These are phyloP conservation scores for Arctium lappa DNA, from an alignment of 129 eudicot species.

Conservation along the genomic window DNA sequence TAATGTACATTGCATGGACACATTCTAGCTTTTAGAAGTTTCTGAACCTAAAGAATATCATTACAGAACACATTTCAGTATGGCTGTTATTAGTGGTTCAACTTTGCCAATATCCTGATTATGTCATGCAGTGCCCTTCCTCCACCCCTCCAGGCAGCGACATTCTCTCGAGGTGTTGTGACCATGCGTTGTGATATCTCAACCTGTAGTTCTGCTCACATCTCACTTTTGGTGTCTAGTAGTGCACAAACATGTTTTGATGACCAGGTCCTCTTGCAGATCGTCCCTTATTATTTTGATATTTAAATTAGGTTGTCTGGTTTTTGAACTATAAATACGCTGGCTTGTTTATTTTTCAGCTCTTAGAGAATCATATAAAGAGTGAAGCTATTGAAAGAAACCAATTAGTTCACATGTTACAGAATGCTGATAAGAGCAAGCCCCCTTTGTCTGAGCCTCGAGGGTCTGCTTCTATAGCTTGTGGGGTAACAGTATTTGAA, in stretches of 20 bases:
- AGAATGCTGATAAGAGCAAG: constrained; percentile 41
- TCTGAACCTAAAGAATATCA: too few relatives aligned
- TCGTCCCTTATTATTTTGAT: background rate
- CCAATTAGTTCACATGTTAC: constrained; percentile 53
- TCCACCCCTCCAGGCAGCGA: constrained; percentile 95
- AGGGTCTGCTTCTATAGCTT: constrained; percentile 76
- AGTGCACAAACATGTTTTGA: constrained; percentile 95
- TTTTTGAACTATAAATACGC: background rate
- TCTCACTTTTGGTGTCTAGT: constrained; percentile 85
- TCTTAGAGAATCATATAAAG: constrained; percentile 90
- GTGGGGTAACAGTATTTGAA: constrained; percentile 89
- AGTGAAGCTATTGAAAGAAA: constrained; percentile 71
- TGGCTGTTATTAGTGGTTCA: too few relatives aligned
- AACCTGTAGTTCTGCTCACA: constrained; percentile 74
- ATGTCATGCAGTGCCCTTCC: constrained; percentile 75
- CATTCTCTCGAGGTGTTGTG: constrained; percentile 92
- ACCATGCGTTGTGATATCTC: constrained; percentile 95
- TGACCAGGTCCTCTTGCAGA: constrained; percentile 57
- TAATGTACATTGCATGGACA: too few relatives aligned
- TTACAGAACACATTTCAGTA: too few relatives aligned
- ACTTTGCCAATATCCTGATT: background rate
- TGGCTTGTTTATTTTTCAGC: constrained; percentile 38
- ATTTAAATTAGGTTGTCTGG: background rate
- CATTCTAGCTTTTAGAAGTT: too few relatives aligned
- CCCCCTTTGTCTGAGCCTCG: constrained; percentile 64